Base-by-base conservation (phyloP, 2,329 filamentous ascomycete species). In the Cladobotryum protrusum region DNA sequence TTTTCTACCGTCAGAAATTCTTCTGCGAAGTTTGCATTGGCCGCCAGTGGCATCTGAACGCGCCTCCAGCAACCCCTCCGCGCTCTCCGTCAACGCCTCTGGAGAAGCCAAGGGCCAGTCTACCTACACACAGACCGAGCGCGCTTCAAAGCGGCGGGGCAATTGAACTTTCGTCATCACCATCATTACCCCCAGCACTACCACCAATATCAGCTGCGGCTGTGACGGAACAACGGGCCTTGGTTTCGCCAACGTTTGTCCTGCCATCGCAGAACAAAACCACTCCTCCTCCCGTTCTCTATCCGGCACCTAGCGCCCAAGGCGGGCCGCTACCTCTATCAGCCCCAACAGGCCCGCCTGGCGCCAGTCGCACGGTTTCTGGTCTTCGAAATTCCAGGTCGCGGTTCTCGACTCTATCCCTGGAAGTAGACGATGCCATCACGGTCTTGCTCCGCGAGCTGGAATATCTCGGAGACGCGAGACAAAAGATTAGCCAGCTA, bases 21-120 rank as follows among this genome's bases (percentile, higher is more conserved):
- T 50, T 43, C 19, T 50, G 49, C 18, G 18, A n/a, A 4, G 36
- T 50, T 0, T 50, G 49, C 32, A 14, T 47, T 17, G 45, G 41
- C 5, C 49, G 49, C 13, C 43, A 50, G 29, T 50, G 49, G 49
- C 49, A 50, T 18, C 37, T 47, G 43, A 43, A 50, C 15, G 37
- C 40, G 7, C 49, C 49, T 17, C 49, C 49, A 18, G 33, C 40
- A n/a, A 50, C 43, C 11, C 49, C 49, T 5, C 49, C 49, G 14
- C 43, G 43, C 11, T 43, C 49, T 5, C 49, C 49, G 14, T 44
- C 49, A 24, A 43, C 49, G 12, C 49, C 49, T 13, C 39, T 18
- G 11, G 48, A 50, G 34, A 50, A 39, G 33, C 44, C 41, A 4
- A 50, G 49, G 12, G 49, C 47, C 2, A 43, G 43, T 14, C 17